Percentiles rank a stretch among this genome's conserved stretches.
phyloP scores from a whole-genome alignment of 2,329 filamentous ascomycete genomes.

The Exophiala mesophila region DNA sequence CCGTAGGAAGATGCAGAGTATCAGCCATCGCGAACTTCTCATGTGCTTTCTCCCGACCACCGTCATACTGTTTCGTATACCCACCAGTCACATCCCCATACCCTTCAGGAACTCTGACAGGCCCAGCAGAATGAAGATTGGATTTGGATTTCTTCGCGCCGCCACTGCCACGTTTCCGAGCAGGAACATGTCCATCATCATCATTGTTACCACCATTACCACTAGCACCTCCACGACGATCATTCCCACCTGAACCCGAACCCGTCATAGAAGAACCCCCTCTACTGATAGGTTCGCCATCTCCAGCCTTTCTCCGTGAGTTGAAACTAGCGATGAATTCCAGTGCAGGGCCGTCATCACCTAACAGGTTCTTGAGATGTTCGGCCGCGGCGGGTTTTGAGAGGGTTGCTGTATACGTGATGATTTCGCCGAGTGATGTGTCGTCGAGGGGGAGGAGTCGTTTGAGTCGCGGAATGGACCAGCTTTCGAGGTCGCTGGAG shows the following conservation, averaged over 20 bases:
- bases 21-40: constrained; percentile 27
- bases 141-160: constrained; percentile 54
- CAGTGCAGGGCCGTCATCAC: constrained; percentile 70
- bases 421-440: constrained; percentile 74
- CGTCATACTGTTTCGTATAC: constrained; percentile 66
- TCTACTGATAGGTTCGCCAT: no score
- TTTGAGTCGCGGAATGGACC: constrained; percentile 67
- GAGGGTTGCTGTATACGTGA: constrained; percentile 74
- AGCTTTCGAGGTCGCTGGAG: constrained; percentile 40
- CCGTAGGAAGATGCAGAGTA: constrained; percentile 40
- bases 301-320: constrained; percentile 53
- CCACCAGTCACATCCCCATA: constrained; percentile 61
- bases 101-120: constrained; percentile 59
- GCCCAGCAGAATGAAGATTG: constrained; percentile 56
- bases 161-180: neutral
- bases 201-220: neutral
- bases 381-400: constrained; percentile 72
- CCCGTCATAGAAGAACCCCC: no score
- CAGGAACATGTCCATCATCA: constrained; percentile 24
- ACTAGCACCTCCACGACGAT: neutral
- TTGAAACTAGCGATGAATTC: constrained; percentile 75
- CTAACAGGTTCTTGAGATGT: constrained; percentile 82
- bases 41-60: neutral
- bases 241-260: no score
- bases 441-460: constrained; percentile 80